Conservation (phyloP, 2,329 filamentous ascomycete genomes). For the Truncatella angustata region DNA sequence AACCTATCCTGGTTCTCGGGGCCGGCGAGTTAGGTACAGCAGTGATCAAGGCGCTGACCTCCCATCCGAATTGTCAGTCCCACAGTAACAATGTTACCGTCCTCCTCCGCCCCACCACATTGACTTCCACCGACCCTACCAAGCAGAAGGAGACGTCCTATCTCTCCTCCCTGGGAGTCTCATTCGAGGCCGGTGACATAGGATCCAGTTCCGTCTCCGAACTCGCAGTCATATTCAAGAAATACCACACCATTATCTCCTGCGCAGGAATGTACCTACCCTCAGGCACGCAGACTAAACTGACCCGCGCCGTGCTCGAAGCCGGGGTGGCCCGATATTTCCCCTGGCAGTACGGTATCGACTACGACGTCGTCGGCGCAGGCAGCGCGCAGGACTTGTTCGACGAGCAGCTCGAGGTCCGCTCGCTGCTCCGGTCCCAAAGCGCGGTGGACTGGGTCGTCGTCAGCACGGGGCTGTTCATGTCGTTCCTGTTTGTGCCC, state of each 20-base stretch:
- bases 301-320: slow-evolving; percentile 52
- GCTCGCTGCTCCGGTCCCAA: slow-evolving; percentile 43
- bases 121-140: slow-evolving; percentile 34
- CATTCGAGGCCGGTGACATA: slow-evolving; percentile 43
- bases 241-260: slow-evolving; percentile 55
- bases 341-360: slow-evolving; percentile 73
- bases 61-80: slow-evolving; percentile 37
- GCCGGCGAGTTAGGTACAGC: slow-evolving; percentile 64
- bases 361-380: slow-evolving; percentile 64
- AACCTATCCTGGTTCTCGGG: slow-evolving; percentile 57
- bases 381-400: slow-evolving; percentile 63
- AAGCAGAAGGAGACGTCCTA: slow-evolving; percentile 33
- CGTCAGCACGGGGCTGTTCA: slow-evolving; percentile 69
- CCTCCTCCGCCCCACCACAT: slow-evolving; percentile 49
- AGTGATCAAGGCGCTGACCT: slow-evolving; percentile 49
- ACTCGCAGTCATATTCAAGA: slow-evolving; percentile 40
- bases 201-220: slow-evolving; percentile 28
- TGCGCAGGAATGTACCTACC: slow-evolving; percentile 58
- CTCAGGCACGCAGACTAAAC: slow-evolving; percentile 54
- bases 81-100: slow-evolving; percentile 42
- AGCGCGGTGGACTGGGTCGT: slow-evolving; percentile 56
- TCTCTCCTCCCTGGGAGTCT: slow-evolving; percentile 36
- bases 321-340: slow-evolving; percentile 53
- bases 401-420: slow-evolving; percentile 63
- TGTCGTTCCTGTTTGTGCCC: slow-evolving; percentile 64